Base-by-base conservation (phyloP, 805 yeast genomes). In the Naumovozyma dairenensis region DNA sequence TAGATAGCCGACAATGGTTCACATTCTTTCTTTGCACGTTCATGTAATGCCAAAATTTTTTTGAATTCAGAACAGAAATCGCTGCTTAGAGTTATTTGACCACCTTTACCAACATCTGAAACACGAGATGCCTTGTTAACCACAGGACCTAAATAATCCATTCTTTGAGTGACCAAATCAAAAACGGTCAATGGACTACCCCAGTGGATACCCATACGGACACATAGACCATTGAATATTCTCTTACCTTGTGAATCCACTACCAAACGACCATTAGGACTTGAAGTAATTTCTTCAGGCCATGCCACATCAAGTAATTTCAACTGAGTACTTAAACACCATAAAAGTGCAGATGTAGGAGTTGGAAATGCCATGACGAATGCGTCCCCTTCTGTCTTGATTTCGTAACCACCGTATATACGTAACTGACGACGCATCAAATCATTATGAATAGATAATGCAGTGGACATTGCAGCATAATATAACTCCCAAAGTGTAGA, bases 121-220 rank as follows among this genome's bases (percentile, higher is more conserved):
- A 92, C 89, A 49, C 99, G 71, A 1, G 97, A 79, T 1, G 99
- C 84, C 33, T 95, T 70, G 51, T 92, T 92, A 21, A 92, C 99
- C 86, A 92, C 87, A 0, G 99, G 98, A 0, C 99, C 99, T 48
- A 92, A 81, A 59, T 92, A 92, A 61, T 92, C 99, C 98, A 92
- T 92, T 64, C 99, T 76, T 45, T 86, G 75, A 0, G 98, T 92
- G 34, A 87, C 87, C 39, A 89, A 80, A 63, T 92, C 99, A 6
- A 80, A 72, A 57, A 92, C 99, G 49, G 94, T 84, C 27, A 89
- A 96, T 0, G 99, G 97, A 1, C 80, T 69, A 42, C 99, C 99
- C 94, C 97, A 92, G 57, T 92, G 97, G 27, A 85, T 73, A 40
- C 99, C 99, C 97, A 92, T 92, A 52, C 99, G 72, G 7, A 92